Base-by-base conservation (phyloP, 2,329 filamentous ascomycete genomes). In the Fonsecaea monophora region DNA sequence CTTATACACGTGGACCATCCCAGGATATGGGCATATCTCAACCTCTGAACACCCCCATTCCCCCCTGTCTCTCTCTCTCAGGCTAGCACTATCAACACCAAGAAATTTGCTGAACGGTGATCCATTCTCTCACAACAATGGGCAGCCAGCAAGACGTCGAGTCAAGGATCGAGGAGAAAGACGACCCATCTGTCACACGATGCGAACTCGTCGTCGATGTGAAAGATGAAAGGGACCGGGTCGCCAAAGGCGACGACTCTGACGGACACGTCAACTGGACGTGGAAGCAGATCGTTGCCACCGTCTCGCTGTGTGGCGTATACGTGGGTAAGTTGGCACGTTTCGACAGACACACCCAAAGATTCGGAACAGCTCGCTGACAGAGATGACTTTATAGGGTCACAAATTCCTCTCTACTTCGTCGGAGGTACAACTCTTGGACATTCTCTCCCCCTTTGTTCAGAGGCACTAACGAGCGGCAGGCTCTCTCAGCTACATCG, bases 301-400 rank as follows among this genome's bases (percentile, higher is more conserved):
- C 53, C 30, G 37, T 67, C 7, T 67, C 54, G 3, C 53, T 67
- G 34, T 67, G 64, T 34, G 60, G 59, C 21, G 59, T 67, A 25
- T 67, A 67, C 25, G 60, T 63, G 8, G 65, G 65, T 67, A 32
- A 53, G 64, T 59, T 6, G 21, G 25, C 30, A 12, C 15, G 30
- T 30, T 21, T 10, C n/a, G 10, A 15, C 37, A 12, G n/a, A 5
- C 30, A 34, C 35, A 38, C 32, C 35, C 25, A 21, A 9, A 21
- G 1, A 4, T 21, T 9, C 40, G 53, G 21, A 18, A 10, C 45
- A n/a, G 9, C n/a, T n/a, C 58, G 32, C 37, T 62, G 21, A 87
- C 86, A 83, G 82, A 84, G 2, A 84, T 88, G 61, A 77, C 87
- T n/a, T 87, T 84, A 85, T 84, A 67, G 68, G 68, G 18, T 70